Base-by-base conservation (phyloP, 768 basidiomycete genomes). In the Russula olivacea region DNA sequence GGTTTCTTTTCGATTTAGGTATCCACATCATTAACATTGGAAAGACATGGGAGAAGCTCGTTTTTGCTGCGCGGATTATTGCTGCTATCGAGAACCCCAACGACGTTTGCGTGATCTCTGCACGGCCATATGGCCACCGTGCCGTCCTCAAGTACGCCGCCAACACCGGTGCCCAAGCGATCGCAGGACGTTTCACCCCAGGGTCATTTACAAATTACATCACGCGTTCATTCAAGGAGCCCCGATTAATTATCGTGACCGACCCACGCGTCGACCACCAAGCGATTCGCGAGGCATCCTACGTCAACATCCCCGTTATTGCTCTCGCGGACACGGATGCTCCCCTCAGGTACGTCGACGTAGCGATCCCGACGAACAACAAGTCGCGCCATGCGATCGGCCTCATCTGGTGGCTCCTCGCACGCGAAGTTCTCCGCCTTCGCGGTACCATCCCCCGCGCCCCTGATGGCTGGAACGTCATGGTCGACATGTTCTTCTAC, bases 401-500 rank as follows among this genome's bases (percentile, higher is more conserved):
- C 83, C 85, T 99, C 68, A 83, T 95, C 70, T 96, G 93, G 93
- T 97, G 92, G 92, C 77, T 99, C 71, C 89, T 99, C 69, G 91
- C 91, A 73, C 91, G 97, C 71, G 97, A 99, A 75, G 93, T 97
- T 71, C 89, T 99, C 77, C 86, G 97, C 72, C 83, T 99, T 72
- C 86, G 93, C 66, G 97, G 97, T 52, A 90, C 91, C 61, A 87
- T 98, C 76, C 89, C 93, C 64, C 86, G 97, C 71, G 89, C 92
- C 47, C 76, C 84, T 66, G 94, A 96, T 66, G 91, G 90, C 71
- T 99, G 97, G 97, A 91, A 87, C 74, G 89, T 97, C 76, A 97
- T 98, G 92, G 93, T 95, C 68, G 95, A 96, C 77, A 89, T 96
- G 88, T 95, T 95, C 89, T 94, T 98, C 88, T 98, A 98, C 86